These are phyloP conservation scores for Phytopythium litorale DNA, from an alignment of 352 stramenopile genomes.

Conservation along the genomic window DNA sequence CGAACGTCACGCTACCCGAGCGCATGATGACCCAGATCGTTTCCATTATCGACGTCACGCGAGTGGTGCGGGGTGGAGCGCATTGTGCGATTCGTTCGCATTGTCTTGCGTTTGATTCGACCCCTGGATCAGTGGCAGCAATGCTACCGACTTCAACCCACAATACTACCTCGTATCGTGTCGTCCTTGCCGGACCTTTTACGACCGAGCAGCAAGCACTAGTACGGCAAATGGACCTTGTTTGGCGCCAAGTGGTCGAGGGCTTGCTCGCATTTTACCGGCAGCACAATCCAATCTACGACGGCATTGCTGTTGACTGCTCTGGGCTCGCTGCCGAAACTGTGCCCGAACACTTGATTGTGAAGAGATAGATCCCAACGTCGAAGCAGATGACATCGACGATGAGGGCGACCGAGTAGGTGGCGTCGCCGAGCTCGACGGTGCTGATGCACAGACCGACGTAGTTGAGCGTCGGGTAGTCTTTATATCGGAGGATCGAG, in stretches of 20 bases:
- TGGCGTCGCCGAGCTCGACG: not conserved
- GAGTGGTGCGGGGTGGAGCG: slow-evolving; percentile 12
- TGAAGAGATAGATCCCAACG: not conserved
- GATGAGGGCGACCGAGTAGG: not conserved
- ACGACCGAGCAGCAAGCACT: slow-evolving; percentile 9
- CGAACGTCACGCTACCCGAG: not conserved
- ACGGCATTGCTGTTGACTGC: not conserved
- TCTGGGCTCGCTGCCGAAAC: not conserved
- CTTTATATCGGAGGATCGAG: not conserved
- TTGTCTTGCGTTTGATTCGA: slow-evolving; percentile 17
- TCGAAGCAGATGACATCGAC: not conserved
- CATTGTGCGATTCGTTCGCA: slow-evolving; percentile 15
- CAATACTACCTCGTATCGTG: slow-evolving; percentile 7
- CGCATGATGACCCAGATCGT: slow-evolving; percentile 14
- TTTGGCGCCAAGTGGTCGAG: not conserved
- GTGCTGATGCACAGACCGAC: not conserved
- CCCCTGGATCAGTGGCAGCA: slow-evolving; percentile 11
- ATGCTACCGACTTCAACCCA: slow-evolving; percentile 12
- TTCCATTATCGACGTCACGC: not conserved
- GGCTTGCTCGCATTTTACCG: not conserved
- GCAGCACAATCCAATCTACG: not conserved
- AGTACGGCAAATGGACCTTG: slow-evolving; percentile 11
- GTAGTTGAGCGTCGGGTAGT: not conserved
- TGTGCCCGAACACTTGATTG: slow-evolving; percentile 4
- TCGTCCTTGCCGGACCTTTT: slow-evolving; percentile 17